Conservation (phyloP, 495 filamentous ascomycete species). For the Lepidopterella palustris region DNA sequence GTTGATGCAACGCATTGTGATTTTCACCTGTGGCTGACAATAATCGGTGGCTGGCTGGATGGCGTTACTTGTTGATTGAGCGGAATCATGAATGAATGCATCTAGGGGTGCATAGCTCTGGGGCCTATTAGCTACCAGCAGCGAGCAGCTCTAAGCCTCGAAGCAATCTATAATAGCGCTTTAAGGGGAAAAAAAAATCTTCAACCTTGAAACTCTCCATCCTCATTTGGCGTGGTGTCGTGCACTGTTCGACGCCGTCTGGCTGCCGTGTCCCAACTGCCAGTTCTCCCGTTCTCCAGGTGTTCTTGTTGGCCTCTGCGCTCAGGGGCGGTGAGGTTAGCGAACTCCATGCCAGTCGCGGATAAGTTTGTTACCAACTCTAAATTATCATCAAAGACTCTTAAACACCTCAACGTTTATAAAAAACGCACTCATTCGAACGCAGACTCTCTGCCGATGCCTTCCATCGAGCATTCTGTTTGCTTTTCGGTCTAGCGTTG, state of each 20-base stretch:
- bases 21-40: neutral
- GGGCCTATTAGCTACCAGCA: neutral
- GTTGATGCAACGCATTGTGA: neutral
- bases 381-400: neutral
- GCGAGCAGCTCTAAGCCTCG: no score
- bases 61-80: neutral
- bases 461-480: neutral
- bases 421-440: neutral
- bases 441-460: neutral
- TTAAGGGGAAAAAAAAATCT: neutral
- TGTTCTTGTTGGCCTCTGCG: slow-evolving; percentile 1
- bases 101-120: neutral
- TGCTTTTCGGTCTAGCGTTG: neutral
- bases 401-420: neutral
- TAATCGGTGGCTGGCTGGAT: neutral
- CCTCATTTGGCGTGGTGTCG: neutral
- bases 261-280: neutral
- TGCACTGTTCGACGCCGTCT: neutral
- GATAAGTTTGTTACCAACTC: slow-evolving; percentile 10
- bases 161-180: no score
- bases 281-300: neutral
- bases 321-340: slow-evolving; percentile 18
- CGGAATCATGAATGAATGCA: neutral
- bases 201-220: neutral
- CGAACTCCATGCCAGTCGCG: slow-evolving; percentile 15